phyloP scores from a whole-genome alignment of 345 rosid species.

The Microthlaspi erraticum region DNA sequence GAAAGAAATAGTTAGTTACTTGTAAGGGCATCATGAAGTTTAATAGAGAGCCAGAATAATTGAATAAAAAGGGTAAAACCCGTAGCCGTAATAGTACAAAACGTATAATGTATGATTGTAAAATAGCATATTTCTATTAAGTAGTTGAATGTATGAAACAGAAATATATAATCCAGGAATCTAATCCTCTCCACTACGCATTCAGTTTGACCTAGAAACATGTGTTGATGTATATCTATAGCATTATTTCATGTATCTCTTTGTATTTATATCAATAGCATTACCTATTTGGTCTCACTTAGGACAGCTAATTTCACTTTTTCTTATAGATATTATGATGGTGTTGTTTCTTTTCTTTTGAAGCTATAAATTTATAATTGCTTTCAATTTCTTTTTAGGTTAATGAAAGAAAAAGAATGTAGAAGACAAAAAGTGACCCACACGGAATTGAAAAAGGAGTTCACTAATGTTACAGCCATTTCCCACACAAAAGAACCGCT shows the following conservation, averaged over 20 bases:
- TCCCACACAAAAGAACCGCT: constrained; percentile 29
- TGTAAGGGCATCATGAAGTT: too few species aligned
- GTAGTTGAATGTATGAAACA: not conserved
- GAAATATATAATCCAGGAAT: not conserved
- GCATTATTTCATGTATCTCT: not conserved
- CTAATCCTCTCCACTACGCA: not conserved
- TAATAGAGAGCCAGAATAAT: not conserved
- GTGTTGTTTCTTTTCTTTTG: not conserved
- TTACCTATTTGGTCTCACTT: constrained; percentile 20
- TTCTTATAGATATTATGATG: constrained; percentile 4
- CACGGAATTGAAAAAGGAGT: constrained; percentile 33
- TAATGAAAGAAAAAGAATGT: constrained; percentile 9
- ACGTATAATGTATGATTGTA: too few species aligned
- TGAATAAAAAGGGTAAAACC: not conserved
- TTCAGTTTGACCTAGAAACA: not conserved
- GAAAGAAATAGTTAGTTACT: too few species aligned
- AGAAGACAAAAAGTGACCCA: constrained; percentile 34
- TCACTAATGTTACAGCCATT: constrained; percentile 32
- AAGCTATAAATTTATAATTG: constrained; percentile 27
- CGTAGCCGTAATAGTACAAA: too few species aligned
- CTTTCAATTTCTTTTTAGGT: constrained; percentile 12
- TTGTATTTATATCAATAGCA: not conserved
- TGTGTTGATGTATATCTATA: not conserved
- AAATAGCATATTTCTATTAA: not conserved
- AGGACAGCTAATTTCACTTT: not conserved